These are phyloP conservation scores for Phycomyces nitens DNA, from an alignment of 192 early-diverging fungal genomes.

Conservation along the genomic window DNA sequence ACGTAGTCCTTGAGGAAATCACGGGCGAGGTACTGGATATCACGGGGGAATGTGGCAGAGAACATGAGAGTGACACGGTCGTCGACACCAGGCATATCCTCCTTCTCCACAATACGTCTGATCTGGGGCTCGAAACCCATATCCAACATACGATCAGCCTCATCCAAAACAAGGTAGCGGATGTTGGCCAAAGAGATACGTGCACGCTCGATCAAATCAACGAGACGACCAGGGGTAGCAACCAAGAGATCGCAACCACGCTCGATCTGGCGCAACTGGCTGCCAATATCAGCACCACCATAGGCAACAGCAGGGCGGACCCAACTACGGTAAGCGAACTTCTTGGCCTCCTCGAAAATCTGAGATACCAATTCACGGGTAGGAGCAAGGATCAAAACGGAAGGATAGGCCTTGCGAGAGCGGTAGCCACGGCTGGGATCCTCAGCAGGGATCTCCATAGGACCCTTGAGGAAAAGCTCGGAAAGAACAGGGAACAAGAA, in stretches of 20 bases:
- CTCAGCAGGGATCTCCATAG: slow-evolving; percentile 45
- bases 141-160: slow-evolving; percentile 98
- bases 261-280: slow-evolving; percentile 85
- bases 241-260: slow-evolving; percentile 93
- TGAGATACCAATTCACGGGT: slow-evolving; percentile 96
- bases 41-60: slow-evolving; percentile 90
- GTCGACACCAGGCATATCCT: slow-evolving; percentile 64
- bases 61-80: slow-evolving; percentile 93
- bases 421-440: slow-evolving; percentile 50
- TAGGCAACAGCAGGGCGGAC: slow-evolving; percentile 92
- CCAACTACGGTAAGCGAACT: slow-evolving; percentile 90
- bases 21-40: slow-evolving; percentile 82
- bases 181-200: slow-evolving; percentile 75
- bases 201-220: slow-evolving; percentile 89
- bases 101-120: slow-evolving; percentile 82
- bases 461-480: slow-evolving; percentile 84
- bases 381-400: slow-evolving; percentile 84
- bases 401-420: slow-evolving; percentile 70
- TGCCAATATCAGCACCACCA: slow-evolving; percentile 90
- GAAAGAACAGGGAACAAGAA: slow-evolving; percentile 96
- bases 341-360: slow-evolving; percentile 88
- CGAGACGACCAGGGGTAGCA: slow-evolving; percentile 95
- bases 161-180: slow-evolving; percentile 87
- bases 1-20: slow-evolving; percentile 84
- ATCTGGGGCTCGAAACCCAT: slow-evolving; percentile 94